phyloP scores from a whole-genome alignment of 805 yeast genomes.

The Isabelozyma heimii region DNA sequence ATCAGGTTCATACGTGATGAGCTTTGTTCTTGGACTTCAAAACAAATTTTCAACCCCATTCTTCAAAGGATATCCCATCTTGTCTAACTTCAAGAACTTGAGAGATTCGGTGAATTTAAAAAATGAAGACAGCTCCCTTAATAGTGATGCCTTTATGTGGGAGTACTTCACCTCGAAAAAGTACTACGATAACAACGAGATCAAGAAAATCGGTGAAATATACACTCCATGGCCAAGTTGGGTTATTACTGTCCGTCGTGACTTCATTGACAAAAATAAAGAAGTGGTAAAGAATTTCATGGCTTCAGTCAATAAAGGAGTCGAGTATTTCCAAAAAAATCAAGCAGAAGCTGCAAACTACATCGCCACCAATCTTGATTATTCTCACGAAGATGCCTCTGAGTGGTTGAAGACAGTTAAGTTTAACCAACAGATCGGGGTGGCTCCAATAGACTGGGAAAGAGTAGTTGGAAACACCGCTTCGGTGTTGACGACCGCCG shows the following conservation, averaged over 20 bases:
- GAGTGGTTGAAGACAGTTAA: slow-evolving; percentile 80
- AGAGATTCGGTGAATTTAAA: slow-evolving; percentile 73
- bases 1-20: slow-evolving; percentile 89
- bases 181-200: slow-evolving; percentile 76
- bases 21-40: slow-evolving; percentile 74
- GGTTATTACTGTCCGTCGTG: slow-evolving; percentile 63
- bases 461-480: slow-evolving; percentile 55
- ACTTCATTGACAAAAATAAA: slow-evolving; percentile 27
- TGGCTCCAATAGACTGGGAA: slow-evolving; percentile 43
- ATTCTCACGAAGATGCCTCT: slow-evolving; percentile 70
- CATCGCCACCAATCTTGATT: slow-evolving; percentile 69
- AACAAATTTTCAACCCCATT: slow-evolving; percentile 52
- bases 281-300: slow-evolving; percentile 38
- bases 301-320: slow-evolving; percentile 61
- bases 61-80: slow-evolving; percentile 51
- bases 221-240: slow-evolving; percentile 98
- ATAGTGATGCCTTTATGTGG: slow-evolving; percentile 92
- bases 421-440: slow-evolving; percentile 48
- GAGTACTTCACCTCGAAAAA: slow-evolving; percentile 86
- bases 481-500: slow-evolving; percentile 58
- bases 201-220: slow-evolving; percentile 80
- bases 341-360: slow-evolving; percentile 63
- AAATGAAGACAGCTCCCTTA: slow-evolving; percentile 29
- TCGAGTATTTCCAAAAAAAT: slow-evolving; percentile 59
- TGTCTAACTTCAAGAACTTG: slow-evolving; percentile 69